These are phyloP conservation scores for Lepidium africanum DNA, from an alignment of 345 rosid genomes.

Conservation along the genomic window DNA sequence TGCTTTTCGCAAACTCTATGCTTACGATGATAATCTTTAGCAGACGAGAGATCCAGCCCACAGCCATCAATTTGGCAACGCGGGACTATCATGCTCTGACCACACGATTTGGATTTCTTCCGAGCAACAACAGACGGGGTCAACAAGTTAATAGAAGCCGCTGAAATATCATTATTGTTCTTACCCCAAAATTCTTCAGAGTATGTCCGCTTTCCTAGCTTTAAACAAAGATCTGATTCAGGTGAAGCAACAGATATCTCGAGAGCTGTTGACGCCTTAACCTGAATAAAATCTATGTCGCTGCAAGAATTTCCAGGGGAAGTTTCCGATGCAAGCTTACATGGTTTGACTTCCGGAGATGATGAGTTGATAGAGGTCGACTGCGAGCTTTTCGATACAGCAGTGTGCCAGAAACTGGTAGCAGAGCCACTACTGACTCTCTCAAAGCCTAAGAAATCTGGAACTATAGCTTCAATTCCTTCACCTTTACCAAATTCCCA, in stretches of 20 bases:
- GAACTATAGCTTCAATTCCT: conserved; percentile 47
- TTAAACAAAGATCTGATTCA: conserved; percentile 26
- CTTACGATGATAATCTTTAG: conserved; percentile 69
- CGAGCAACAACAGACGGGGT: conserved; percentile 36
- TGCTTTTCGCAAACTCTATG: conserved; percentile 80
- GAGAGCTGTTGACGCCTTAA: neutral
- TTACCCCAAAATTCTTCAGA: conserved; percentile 50
- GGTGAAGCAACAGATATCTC: conserved; percentile 14
- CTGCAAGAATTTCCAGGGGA: conserved; percentile 24
- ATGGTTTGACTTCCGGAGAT: neutral
- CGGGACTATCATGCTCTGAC: conserved; percentile 42
- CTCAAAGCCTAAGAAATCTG: conserved; percentile 39
- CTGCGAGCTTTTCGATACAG: conserved; percentile 36
- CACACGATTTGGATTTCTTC: conserved; percentile 57
- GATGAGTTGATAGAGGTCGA: conserved; percentile 16
- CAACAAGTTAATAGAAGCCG: conserved; percentile 27
- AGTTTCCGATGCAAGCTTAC: conserved; percentile 18
- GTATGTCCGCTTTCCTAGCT: conserved; percentile 42
- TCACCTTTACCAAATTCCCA: conserved; percentile 57
- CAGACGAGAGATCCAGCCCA: conserved; percentile 41
- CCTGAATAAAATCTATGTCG: conserved; percentile 21
- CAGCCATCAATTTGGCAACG: conserved; percentile 84
- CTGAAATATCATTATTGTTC: conserved; percentile 40
- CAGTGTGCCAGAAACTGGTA: conserved; percentile 51
- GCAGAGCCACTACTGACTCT: conserved; percentile 52